Base-by-base conservation (phyloP, 2,329 filamentous ascomycete genomes). In the Pseudocercospora eumusae region DNA sequence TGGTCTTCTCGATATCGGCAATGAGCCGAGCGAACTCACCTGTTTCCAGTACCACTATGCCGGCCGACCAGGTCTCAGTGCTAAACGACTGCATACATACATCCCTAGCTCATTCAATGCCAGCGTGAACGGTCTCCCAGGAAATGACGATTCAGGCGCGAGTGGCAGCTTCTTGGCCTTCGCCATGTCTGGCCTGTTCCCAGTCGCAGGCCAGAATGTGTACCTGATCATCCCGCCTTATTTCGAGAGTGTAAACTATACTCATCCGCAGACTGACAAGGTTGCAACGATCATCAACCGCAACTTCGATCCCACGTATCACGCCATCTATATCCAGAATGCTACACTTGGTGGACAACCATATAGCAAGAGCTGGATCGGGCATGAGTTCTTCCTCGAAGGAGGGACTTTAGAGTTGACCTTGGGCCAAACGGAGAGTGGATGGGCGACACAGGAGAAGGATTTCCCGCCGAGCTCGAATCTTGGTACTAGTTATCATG, bases 1-100 rank as follows among this genome's bases (percentile, higher is more conserved):
- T 11, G 75, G 75, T 0, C 67, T 80, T 3, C 74, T 77, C 1
- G 76, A 79, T 57, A 80, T 79, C 21, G 76, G 77, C 9, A 79
- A 80, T 25, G 78, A 80, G 61, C 78, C 77, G 1, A 75, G 76
- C 10, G 79, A 79, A 60, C 66, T 80, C 8, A 78, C 77, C 2
- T 76, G 79, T 1, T 79, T 76, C 52, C 73, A 78, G 66, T 77
- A 78, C 25, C 78, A 80, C 60, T 80, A 78, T 61, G 77, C 76
- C 1, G 76, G 77, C 0, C 66, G 76, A 3, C 78, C 77, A 1
- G 77, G 66, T 2, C 62, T 62, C n/a, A 65, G 63, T n/a, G 50
- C 65, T 5, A 59, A 60, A n/a, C 47, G 66, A 18, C 36, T 68
- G 2, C 66, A 67, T 27, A 66, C 61, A 2, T 69, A 68, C 36